phyloP scores from a whole-genome alignment of 1,139 yeast genomes.

The Debaryomyces nepalensis region DNA sequence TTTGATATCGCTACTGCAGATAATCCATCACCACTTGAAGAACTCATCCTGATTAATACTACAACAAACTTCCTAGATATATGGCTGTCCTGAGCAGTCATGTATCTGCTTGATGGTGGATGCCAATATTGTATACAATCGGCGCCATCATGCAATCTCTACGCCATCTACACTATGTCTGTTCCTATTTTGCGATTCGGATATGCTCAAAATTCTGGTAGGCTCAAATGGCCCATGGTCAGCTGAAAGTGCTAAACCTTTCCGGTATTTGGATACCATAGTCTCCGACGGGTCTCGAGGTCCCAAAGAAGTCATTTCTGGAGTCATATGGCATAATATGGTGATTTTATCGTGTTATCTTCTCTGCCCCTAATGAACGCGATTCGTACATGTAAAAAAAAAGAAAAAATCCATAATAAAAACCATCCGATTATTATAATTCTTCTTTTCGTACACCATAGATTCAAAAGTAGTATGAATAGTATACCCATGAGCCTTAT shows the following conservation, averaged over 20 bases:
- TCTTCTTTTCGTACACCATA: not conserved
- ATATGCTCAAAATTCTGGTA: not conserved
- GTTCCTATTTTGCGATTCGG: conserved; percentile 2
- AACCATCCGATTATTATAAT: conserved; percentile 2
- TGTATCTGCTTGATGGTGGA: too few relatives aligned
- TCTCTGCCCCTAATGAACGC: conserved; percentile 10
- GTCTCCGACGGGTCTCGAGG: not conserved
- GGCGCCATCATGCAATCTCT: not conserved
- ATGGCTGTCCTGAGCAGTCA: too few relatives aligned
- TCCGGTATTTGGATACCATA: too few relatives aligned
- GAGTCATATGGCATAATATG: not conserved
- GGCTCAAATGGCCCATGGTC: not conserved
- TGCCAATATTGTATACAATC: too few relatives aligned
- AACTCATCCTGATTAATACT: too few relatives aligned
- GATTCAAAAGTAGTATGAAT: conserved; percentile 1
- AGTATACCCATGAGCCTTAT: conserved; percentile 8
- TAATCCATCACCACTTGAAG: too few relatives aligned
- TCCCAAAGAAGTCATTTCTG: not conserved
- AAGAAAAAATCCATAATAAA: conserved; percentile 4
- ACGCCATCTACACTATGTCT: not conserved
- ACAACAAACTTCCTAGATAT: too few relatives aligned
- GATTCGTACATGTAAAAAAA: conserved; percentile 3
- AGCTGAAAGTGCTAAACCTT: too few relatives aligned
- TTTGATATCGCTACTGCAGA: conserved; percentile 6
- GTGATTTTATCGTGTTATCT: not conserved